phyloP scores from a whole-genome alignment of 495 filamentous ascomycete genomes.

The Penicillium diatomitis region DNA sequence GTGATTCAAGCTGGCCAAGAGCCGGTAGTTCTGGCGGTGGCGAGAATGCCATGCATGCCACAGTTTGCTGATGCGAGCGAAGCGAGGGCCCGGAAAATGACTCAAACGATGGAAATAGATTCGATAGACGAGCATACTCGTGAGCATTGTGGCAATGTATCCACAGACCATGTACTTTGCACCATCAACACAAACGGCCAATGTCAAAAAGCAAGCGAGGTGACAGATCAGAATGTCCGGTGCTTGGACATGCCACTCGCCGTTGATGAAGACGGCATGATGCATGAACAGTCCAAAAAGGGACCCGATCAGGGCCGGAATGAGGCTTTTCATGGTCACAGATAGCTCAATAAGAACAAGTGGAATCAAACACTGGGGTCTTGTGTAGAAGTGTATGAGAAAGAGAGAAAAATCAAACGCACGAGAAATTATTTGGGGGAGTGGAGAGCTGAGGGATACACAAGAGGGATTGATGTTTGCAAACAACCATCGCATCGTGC shows the following conservation, averaged over 20 bases:
- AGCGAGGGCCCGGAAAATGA: slow-evolving; percentile 33
- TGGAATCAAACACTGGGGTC: too few relatives aligned
- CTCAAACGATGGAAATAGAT: slow-evolving; percentile 26
- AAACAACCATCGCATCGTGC: too few relatives aligned
- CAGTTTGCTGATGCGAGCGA: slow-evolving; percentile 33
- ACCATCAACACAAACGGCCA: background rate
- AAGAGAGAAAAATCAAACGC: too few relatives aligned
- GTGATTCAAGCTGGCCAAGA: slow-evolving; percentile 19
- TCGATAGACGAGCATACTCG: slow-evolving; percentile 40
- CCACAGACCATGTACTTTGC: background rate
- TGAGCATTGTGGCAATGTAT: slow-evolving; percentile 20
- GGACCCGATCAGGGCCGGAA: background rate
- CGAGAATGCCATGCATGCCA: slow-evolving; percentile 32
- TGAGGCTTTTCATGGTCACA: background rate
- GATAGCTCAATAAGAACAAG: background rate
- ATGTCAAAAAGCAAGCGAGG: background rate
- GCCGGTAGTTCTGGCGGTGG: slow-evolving; percentile 23
- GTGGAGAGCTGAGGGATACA: too few relatives aligned
- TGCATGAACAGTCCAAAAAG: slow-evolving; percentile 6
- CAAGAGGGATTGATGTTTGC: too few relatives aligned
- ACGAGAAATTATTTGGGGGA: too few relatives aligned
- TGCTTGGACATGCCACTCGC: slow-evolving; percentile 16
- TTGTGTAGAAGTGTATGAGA: too few relatives aligned
- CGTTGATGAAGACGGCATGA: slow-evolving; percentile 14
- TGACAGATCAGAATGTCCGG: slow-evolving; percentile 6